A percentile compares a stretch with the other conserved stretches of the same genome.
These are phyloP conservation scores for Fusarium paranaense DNA, from an alignment of 2,329 filamentous ascomycete genomes.

Conservation along the genomic window DNA sequence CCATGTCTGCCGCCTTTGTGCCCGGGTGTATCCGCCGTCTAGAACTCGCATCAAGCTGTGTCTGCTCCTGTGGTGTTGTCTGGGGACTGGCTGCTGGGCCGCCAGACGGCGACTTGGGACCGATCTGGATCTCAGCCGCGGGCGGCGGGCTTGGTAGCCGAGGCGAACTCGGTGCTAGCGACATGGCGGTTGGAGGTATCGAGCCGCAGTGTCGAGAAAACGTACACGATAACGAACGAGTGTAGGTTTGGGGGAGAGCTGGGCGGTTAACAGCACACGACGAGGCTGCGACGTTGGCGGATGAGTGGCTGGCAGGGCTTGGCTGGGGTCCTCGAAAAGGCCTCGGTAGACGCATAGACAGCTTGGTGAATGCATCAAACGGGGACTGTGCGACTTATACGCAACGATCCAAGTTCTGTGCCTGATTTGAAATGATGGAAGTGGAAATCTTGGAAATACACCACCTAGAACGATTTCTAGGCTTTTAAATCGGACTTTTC, in stretches of 20 bases:
- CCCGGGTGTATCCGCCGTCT: slow-evolving; percentile 90
- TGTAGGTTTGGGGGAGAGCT: slow-evolving; percentile 18
- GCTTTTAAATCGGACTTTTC: neutral
- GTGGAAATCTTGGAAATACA: neutral
- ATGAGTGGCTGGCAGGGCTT: slow-evolving; percentile 28
- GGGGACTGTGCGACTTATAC: slow-evolving; percentile 36
- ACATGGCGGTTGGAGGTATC: slow-evolving; percentile 55
- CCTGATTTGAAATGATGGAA: slow-evolving; percentile 3
- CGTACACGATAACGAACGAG: slow-evolving; percentile 23
- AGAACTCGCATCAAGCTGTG: slow-evolving; percentile 77
- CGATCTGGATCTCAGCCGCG: slow-evolving; percentile 92
- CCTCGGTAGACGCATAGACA: slow-evolving; percentile 41
- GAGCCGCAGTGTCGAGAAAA: slow-evolving; percentile 13
- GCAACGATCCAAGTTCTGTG: slow-evolving; percentile 5
- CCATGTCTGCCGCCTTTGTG: slow-evolving; percentile 93
- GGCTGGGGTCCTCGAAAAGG: slow-evolving; percentile 10
- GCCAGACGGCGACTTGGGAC: slow-evolving; percentile 78
- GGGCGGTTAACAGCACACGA: slow-evolving; percentile 28
- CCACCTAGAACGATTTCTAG: neutral
- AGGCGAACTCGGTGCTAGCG: slow-evolving; percentile 80
- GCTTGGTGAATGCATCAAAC: slow-evolving; percentile 27
- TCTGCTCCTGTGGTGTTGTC: slow-evolving; percentile 72
- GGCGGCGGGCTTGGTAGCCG: slow-evolving; percentile 95
- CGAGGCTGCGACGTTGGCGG: slow-evolving; percentile 28
- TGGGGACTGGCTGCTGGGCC: slow-evolving; percentile 65